Evolutionary conservation across 2,329 filamentous ascomycete genomes (phyloP), one percentile per base, ranked within the genome.

Genomic region (Dendryphion nanum): DNA sequence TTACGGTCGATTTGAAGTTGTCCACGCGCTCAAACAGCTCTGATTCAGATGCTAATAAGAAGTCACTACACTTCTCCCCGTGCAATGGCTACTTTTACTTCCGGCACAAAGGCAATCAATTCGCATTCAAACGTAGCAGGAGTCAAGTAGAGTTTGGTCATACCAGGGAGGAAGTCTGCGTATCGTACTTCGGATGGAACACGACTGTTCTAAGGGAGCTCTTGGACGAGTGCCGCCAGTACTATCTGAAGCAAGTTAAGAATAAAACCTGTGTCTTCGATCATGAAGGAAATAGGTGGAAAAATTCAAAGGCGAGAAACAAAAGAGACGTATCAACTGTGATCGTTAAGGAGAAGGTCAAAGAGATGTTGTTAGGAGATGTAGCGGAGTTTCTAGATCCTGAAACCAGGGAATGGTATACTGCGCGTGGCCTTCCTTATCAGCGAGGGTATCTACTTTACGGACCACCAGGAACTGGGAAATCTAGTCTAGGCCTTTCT

Each of bases 371-470:
- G 7, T n/a, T 24, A 24, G n/a, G n/a, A 7, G 21, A 24, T n/a
- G 21, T 24, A 7, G 7, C 7, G n/a, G 21, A 24, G 21, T 24
- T 24, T n/a, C 21, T 24, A 7, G 21, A 24, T 24, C n/a, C n/a
- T n/a, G n/a, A n/a, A n/a, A 24, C 21, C 21, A 24, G 21, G 21
- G 21, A 24, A 7, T 24, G n/a, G 7, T 24, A 24, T n/a, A 7
- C 21, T n/a, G n/a, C 7, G 21, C 21, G 21, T n/a, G n/a, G 21
- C n/a, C 21, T 46, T 28, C 42, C 36, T 21, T 52, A 52, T 32
- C 35, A 43, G 37, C 30, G 38, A 40, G 45, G 47, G 10, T 50
- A 50, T 30, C 23, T 52, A 15, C 32, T 53, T 26, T 32, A 47
- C 20, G 37, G 44, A 29, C 33, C 31, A 43, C 39, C 39, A 17